These are phyloP conservation scores for Canariomyces notabilis DNA, from an alignment of 2,329 filamentous ascomycete species.

Conservation along the genomic window DNA sequence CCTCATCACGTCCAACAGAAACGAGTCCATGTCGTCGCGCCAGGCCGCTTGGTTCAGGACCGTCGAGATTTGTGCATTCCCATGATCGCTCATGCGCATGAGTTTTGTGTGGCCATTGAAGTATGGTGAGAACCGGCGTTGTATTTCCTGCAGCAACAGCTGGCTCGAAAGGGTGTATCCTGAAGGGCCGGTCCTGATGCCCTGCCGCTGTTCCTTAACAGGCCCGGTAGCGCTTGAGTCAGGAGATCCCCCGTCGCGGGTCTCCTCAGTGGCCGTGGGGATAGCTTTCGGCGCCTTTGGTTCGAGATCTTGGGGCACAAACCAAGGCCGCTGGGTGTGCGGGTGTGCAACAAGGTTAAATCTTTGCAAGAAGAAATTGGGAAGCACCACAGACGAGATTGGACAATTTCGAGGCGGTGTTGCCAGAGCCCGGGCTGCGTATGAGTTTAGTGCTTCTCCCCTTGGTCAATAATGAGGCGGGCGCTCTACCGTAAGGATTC, in stretches of 20 bases:
- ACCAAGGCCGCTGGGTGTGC: slow-evolving; percentile 48
- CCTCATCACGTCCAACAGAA: slow-evolving; percentile 48
- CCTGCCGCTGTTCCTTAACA: too few species aligned
- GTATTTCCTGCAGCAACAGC: slow-evolving; percentile 30
- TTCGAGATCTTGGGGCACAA: slow-evolving; percentile 39
- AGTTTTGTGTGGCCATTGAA: slow-evolving; percentile 16
- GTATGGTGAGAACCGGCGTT: slow-evolving; percentile 11
- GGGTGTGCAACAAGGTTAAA: slow-evolving; percentile 55
- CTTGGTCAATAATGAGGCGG: background rate
- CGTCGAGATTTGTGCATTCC: background rate
- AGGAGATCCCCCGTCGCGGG: too few species aligned
- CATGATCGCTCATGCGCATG: slow-evolving; percentile 13
- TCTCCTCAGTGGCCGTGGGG: background rate
- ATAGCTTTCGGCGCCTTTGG: slow-evolving; percentile 7
- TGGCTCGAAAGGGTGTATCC: slow-evolving; percentile 32
- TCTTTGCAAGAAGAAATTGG: slow-evolving; percentile 58
- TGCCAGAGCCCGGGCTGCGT: slow-evolving; percentile 55
- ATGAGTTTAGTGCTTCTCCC: background rate
- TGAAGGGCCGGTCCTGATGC: slow-evolving; percentile 21
- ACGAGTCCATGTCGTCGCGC: slow-evolving; percentile 52
- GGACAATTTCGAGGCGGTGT: slow-evolving; percentile 54
- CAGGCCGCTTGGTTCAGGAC: slow-evolving; percentile 32
- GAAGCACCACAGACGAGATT: slow-evolving; percentile 45
- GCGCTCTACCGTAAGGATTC: slow-evolving; percentile 59
- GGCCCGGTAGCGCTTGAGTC: too few species aligned